These are phyloP conservation scores for Eremochloa ophiuroides DNA, from an alignment of 176 grass and related monocot species.

Conservation along the genomic window DNA sequence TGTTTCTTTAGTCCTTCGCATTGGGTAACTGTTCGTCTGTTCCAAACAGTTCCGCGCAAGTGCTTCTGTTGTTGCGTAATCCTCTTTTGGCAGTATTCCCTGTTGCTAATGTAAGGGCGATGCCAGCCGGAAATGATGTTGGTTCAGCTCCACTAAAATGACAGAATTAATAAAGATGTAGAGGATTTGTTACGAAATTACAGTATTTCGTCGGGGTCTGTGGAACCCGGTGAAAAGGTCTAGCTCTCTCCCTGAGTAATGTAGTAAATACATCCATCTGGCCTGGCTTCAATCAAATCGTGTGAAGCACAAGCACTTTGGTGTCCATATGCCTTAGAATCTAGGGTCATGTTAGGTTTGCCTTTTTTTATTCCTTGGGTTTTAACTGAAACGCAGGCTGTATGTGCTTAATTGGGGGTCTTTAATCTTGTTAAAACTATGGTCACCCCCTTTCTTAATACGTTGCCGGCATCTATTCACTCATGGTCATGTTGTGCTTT, in stretches of 20 bases:
- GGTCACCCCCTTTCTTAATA: neutral
- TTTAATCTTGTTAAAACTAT: neutral
- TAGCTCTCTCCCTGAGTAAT: neutral
- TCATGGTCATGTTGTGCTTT: neutral
- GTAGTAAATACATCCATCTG: neutral
- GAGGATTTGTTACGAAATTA: neutral
- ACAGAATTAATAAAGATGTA: neutral
- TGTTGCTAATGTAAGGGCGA: neutral
- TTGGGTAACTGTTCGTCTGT: neutral
- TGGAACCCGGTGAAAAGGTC: neutral
- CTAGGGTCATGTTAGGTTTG: neutral
- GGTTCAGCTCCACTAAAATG: neutral
- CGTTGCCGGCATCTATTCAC: neutral
- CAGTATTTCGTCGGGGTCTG: neutral
- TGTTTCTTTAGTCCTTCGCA: neutral
- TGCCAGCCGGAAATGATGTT: neutral
- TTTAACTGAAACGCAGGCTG: neutral
- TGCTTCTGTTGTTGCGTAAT: neutral
- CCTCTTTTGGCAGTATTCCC: neutral
- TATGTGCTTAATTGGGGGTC: neutral
- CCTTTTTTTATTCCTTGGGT: neutral
- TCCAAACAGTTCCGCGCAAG: neutral
- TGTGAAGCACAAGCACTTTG: neutral
- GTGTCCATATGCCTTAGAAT: neutral
- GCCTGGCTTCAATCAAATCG: neutral